Evolutionary conservation across 2,329 filamentous ascomycete genomes (phyloP).

Genomic region (Ophiosphaerella korrae): DNA sequence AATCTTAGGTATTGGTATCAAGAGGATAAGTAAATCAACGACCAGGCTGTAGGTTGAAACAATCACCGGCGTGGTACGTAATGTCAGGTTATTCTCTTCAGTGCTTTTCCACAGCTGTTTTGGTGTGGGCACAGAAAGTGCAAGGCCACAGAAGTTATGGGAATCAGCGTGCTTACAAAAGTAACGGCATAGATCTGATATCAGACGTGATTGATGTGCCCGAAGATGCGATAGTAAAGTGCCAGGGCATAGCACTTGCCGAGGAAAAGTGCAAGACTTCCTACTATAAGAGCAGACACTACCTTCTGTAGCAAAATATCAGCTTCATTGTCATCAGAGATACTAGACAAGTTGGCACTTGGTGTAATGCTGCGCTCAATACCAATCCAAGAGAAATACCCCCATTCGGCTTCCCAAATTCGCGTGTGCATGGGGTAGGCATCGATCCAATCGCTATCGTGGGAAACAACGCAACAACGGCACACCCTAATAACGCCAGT

Average conservation of each 20-base stretch:
- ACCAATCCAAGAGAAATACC: neutral
- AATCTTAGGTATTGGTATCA: neutral
- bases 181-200: neutral
- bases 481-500: neutral
- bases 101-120: too few relatives aligned
- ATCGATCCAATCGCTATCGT: neutral
- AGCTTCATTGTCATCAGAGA: too few relatives aligned
- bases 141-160: neutral
- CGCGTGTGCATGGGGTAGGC: neutral
- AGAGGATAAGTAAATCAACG: neutral
- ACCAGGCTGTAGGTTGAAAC: neutral
- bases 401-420: neutral
- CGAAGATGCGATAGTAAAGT: conserved; percentile 5
- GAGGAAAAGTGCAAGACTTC: neutral
- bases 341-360: too few relatives aligned
- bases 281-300: neutral
- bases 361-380: neutral
- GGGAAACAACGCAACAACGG: neutral
- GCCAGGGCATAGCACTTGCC: conserved; percentile 2
- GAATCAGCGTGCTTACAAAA: neutral
- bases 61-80: too few relatives aligned
- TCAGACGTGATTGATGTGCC: neutral
- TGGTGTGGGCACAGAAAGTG: neutral
- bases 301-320: neutral
- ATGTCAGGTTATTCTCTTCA: too few relatives aligned